Percentiles rank a stretch among this genome's conserved stretches.
Conservation (phyloP, 2,329 filamentous ascomycete species). For the Fusarium acutatum region DNA sequence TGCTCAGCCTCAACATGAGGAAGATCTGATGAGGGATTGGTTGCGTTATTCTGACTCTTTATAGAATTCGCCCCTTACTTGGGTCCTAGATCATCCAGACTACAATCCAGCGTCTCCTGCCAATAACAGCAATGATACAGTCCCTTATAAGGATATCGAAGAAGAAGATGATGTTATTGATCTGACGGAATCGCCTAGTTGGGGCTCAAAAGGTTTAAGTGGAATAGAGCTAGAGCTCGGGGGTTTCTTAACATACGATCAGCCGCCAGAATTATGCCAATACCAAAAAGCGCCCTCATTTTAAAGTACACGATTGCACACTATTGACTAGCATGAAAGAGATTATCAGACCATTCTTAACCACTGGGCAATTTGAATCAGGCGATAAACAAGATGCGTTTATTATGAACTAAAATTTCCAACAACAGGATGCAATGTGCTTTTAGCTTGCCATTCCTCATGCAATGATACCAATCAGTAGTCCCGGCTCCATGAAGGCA, state of each 20-base stretch:
- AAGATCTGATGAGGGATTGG: accelerated
- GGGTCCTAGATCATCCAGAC: too few relatives aligned
- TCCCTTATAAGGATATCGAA: not conserved
- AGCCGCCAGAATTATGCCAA: not conserved
- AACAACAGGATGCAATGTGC: too few relatives aligned
- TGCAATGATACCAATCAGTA: too few relatives aligned
- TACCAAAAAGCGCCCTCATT: accelerated
- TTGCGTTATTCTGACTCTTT: too few relatives aligned
- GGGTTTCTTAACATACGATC: not conserved
- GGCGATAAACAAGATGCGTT: not conserved
- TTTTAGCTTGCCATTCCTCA: not conserved
- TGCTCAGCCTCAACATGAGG: accelerated
- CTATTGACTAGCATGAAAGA: too few relatives aligned
- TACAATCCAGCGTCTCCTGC: too few relatives aligned
- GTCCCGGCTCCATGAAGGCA: accelerated
- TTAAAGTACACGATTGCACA: not conserved
- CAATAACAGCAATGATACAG: too few relatives aligned
- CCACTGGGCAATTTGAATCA: not conserved
- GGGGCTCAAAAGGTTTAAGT: not conserved
- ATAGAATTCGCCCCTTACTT: too few relatives aligned
- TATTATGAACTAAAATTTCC: accelerated
- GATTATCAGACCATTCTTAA: not conserved
- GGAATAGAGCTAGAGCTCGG: not conserved
- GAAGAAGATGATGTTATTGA: too few relatives aligned
- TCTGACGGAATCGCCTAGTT: too few relatives aligned